Evolutionary conservation across 1,284 basidiomycete genomes (phyloP).

Genomic region (Calocybe gambosa): DNA sequence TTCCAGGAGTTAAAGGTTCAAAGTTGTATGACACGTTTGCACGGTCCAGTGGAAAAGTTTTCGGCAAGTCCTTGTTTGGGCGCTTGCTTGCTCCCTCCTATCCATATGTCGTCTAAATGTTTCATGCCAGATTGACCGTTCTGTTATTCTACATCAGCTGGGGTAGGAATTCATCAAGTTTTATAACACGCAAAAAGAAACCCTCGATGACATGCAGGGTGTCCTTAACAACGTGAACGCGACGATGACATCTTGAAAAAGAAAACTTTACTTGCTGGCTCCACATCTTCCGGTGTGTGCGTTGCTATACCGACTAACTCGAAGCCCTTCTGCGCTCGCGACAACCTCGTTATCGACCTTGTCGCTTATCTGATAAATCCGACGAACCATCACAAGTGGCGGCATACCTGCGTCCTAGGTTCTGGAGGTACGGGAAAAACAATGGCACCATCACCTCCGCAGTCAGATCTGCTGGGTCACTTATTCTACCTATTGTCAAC

Average conservation of each 20-base stretch:
- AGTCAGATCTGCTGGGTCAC: conserved; percentile 7
- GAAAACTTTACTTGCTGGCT: neutral
- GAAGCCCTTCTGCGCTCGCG: conserved; percentile 17
- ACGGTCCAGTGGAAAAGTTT: conserved; percentile 6
- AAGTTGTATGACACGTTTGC: conserved; percentile 1
- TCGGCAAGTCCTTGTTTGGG: neutral
- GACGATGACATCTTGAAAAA: conserved; percentile 2
- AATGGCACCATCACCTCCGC: conserved; percentile 14
- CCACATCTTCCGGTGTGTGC: neutral
- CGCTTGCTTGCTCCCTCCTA: no score
- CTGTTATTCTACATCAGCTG: neutral
- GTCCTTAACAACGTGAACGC: neutral
- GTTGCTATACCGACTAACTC: conserved; percentile 14
- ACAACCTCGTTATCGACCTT: conserved; percentile 1
- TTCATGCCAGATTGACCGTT: neutral
- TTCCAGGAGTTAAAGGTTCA: conserved; percentile 2
- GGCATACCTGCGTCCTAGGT: conserved; percentile 23
- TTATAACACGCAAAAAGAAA: neutral
- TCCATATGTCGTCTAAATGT: no score
- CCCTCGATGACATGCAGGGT: neutral
- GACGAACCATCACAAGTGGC: neutral
- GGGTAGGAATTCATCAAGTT: conserved; percentile 3
- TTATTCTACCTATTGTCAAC: conserved; percentile 16
- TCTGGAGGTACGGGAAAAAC: conserved; percentile 33
- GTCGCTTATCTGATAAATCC: neutral